phyloP scores from a whole-genome alignment of 2,329 filamentous ascomycete species.

The Conoideocrella luteorostrata region DNA sequence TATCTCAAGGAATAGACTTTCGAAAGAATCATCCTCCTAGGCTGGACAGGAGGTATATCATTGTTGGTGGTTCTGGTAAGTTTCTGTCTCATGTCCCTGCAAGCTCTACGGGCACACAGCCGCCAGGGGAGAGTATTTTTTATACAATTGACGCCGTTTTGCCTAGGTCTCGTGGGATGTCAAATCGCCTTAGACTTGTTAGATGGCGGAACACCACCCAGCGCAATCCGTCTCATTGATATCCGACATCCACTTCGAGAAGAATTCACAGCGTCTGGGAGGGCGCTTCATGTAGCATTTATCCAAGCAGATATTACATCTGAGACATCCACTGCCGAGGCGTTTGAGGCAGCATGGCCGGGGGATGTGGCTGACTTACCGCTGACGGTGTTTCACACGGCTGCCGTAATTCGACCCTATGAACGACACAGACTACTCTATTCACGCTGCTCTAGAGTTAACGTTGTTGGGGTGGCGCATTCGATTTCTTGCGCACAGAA shows the following conservation, averaged over 20 bases:
- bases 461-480: conserved; percentile 43
- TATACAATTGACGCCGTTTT: too few species aligned
- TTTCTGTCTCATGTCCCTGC: too few species aligned
- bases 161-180: conserved; percentile 46
- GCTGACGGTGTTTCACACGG: conserved; percentile 52
- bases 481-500: conserved; percentile 39
- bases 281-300: conserved; percentile 32
- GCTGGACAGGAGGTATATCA: conserved; percentile 35
- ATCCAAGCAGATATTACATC: conserved; percentile 45
- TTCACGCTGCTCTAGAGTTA: conserved; percentile 38
- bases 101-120: too few species aligned
- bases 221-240: conserved; percentile 48
- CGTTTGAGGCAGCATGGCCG: conserved; percentile 44
- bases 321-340: conserved; percentile 31
- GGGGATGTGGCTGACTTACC: conserved; percentile 33
- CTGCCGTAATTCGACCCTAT: conserved; percentile 44
- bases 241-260: conserved; percentile 35
- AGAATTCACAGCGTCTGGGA: conserved; percentile 30
- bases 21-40: conserved; percentile 30
- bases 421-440: conserved; percentile 42
- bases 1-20: conserved; percentile 32
- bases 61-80: conserved; percentile 41
- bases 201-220: conserved; percentile 42
- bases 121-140: too few species aligned
- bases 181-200: conserved; percentile 49